Conservation (phyloP, 2,329 filamentous ascomycete genomes). For the Talaromyces rugulosus region DNA sequence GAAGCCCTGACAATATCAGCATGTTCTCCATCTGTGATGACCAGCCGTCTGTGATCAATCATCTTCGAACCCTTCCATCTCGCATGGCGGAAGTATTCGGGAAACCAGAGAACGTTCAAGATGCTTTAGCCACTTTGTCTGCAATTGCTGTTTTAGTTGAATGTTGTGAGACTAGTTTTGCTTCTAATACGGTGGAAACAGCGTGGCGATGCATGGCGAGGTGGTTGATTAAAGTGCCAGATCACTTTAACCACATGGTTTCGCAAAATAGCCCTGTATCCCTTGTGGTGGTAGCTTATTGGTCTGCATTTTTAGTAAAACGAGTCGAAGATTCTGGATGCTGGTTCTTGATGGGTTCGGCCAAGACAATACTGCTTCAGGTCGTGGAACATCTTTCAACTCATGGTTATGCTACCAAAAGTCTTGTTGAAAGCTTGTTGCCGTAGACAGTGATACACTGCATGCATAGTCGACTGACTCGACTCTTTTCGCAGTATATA, state of each 20-base stretch:
- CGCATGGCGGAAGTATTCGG: conserved; percentile 7
- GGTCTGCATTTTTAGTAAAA: conserved; percentile 3
- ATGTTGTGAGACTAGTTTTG: not conserved
- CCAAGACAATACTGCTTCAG: not conserved
- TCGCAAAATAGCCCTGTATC: not conserved
- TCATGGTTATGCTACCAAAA: not conserved
- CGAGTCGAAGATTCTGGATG: not conserved
- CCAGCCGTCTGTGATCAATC: not conserved
- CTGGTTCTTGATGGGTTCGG: conserved; percentile 3
- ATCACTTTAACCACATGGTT: not conserved
- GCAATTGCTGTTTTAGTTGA: conserved; percentile 2
- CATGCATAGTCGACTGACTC: no score
- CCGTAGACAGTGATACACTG: not conserved
- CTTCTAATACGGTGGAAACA: not conserved
- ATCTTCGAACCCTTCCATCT: conserved; percentile 1
- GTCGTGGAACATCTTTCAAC: not conserved
- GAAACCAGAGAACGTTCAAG: not conserved
- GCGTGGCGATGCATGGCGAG: not conserved
- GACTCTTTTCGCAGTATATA: no score
- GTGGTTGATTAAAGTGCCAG: conserved; percentile 3
- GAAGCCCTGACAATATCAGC: not conserved
- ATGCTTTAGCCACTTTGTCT: conserved; percentile 1
- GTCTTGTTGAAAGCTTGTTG: not conserved
- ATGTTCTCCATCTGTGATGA: not conserved
- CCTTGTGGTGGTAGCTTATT: conserved; percentile 6